phyloP scores from a whole-genome alignment of 805 yeast species.

The Monosporozyma yasuniensis region DNA sequence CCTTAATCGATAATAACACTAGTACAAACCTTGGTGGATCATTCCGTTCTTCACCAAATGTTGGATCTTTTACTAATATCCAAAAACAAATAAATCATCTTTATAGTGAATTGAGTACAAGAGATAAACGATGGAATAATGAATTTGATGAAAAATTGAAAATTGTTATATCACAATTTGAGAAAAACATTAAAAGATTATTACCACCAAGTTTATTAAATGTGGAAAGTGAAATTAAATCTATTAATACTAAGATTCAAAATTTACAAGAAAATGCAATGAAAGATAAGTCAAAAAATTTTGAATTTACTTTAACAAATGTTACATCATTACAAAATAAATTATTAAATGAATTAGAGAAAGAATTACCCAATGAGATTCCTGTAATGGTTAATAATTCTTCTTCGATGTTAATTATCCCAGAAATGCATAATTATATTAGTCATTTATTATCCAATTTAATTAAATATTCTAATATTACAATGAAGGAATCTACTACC shows the following conservation, averaged over 20 bases:
- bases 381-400: conserved; percentile 24
- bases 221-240: conserved; percentile 13
- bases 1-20: background rate
- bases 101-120: conserved; percentile 19
- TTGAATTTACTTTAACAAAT: conserved; percentile 12
- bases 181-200: conserved; percentile 24
- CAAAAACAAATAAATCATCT: conserved; percentile 27
- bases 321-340: conserved; percentile 20
- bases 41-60: background rate
- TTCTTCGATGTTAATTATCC: conserved; percentile 22
- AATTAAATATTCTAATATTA: conserved; percentile 4
- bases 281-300: conserved; percentile 1
- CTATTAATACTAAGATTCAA: background rate
- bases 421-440: conserved; percentile 24
- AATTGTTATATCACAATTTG: conserved; percentile 25
- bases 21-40: background rate
- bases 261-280: background rate
- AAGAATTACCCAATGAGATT: conserved; percentile 22
- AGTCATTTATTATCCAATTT: conserved; percentile 13
- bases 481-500: background rate
- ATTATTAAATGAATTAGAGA: conserved; percentile 14
- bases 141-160: conserved; percentile 26
- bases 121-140: conserved; percentile 16
- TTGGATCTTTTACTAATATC: conserved; percentile 7
- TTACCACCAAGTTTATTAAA: conserved; percentile 21